Conservation (phyloP, 352 stramenopile species). For the Achlya hypogyna region DNA sequence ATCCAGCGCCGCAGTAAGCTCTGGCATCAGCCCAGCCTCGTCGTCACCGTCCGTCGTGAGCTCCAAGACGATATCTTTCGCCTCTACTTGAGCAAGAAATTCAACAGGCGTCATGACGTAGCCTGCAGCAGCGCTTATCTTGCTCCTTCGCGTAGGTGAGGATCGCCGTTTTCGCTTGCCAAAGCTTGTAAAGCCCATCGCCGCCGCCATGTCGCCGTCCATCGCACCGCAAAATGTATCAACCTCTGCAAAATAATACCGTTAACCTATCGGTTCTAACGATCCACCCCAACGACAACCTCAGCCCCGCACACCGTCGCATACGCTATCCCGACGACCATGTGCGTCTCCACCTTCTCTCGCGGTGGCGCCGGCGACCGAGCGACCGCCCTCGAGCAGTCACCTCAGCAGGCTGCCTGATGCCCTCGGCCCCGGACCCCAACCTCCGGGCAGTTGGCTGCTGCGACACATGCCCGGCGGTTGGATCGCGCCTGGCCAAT, state of each 20-base stretch:
- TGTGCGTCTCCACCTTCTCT: too few relatives aligned
- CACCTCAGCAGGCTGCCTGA: too few relatives aligned
- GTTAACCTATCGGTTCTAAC: neutral
- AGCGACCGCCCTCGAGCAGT: too few relatives aligned
- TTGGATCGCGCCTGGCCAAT: neutral
- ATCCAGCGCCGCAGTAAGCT: neutral
- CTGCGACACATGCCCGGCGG: too few relatives aligned
- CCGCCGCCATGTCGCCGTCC: constrained; percentile 29
- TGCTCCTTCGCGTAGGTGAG: neutral
- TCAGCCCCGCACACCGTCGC: too few relatives aligned
- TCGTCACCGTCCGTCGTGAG: neutral
- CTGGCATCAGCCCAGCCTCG: neutral
- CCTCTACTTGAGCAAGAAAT: constrained; percentile 8
- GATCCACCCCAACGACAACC: too few relatives aligned
- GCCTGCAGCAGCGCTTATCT: constrained; percentile 23
- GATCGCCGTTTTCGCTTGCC: constrained; percentile 30
- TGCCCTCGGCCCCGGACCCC: too few relatives aligned
- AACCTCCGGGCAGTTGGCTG: too few relatives aligned
- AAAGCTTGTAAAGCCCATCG: constrained; percentile 63
- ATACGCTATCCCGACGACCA: too few relatives aligned
- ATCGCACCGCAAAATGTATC: neutral
- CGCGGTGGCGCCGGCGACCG: too few relatives aligned
- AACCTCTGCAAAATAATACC: neutral
- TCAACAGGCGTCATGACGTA: constrained; percentile 32
- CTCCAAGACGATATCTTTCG: neutral